Base-by-base conservation (phyloP, 2,329 filamentous ascomycete species). In the Tolypocladium amazonense region DNA sequence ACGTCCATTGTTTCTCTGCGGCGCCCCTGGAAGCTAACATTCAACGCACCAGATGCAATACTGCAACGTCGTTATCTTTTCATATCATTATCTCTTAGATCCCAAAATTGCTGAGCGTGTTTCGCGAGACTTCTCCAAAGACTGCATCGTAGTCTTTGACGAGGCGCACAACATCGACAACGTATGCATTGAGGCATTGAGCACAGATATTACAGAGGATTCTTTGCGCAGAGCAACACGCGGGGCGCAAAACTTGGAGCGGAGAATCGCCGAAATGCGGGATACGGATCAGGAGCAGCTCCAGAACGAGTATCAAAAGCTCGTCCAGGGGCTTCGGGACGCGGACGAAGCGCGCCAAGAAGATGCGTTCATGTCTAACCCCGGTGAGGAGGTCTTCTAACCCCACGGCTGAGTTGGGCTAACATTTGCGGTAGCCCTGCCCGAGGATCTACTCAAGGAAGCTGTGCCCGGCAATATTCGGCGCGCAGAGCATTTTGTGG, bases 161-260 rank as follows among this genome's bases (percentile, higher is more conserved):
- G 94, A 99, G 74, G 94, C 94, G 18, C 94, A 99, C 77, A 99
- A 99, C 70, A 99, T 99, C 67, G 94, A 99, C 80, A 99, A 99
- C 71, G 94, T 99, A 61, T 99, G 95, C 72, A 99, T 99, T 65
- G 94, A 99, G 71, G 93, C 94, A 2, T 78, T 97, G 15, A 99
- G 94, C 70, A 97, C 96, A 50, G 94, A 99, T 68, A 84, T 99
- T 60, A 97, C 93, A 0, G 92, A 99, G 70, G 94, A 97, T 66
- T 97, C 93, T 0, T 74, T 99, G 58, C 85, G 92, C 27, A 96
- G 91, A 75, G 94, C 94, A 25, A 92, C 92, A 1, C 83, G 92
- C 64, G 94, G 94, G 6, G 95, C 93, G 15, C 88, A 88, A 65
- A 97, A 96, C 65, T 79, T 99, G 1, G 94, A 99, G 70, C 85